Percentiles rank a stretch among this genome's conserved stretches.
Conservation (phyloP, 148 eudicot species). For the Polygonum maritimum region DNA sequence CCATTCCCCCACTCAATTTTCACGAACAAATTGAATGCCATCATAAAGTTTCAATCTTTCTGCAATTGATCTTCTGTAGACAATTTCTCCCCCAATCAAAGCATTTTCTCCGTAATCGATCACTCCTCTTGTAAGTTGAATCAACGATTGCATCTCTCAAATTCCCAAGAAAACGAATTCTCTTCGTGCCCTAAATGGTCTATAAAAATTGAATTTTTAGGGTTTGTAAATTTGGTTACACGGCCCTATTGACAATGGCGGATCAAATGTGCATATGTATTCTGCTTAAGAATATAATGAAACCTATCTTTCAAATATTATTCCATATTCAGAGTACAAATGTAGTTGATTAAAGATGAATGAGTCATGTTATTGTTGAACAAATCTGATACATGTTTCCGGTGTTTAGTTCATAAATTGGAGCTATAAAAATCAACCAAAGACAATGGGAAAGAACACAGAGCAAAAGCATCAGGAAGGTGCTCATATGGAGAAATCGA, state of each 20-base stretch:
- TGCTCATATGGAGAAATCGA: conserved; percentile 16
- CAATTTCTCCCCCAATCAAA: background rate
- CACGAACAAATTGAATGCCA: background rate
- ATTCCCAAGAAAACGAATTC: background rate
- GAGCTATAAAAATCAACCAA: background rate
- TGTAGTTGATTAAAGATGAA: no score
- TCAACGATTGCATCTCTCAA: background rate
- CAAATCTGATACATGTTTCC: background rate
- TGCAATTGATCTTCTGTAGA: background rate
- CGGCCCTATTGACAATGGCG: background rate
- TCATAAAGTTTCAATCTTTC: background rate
- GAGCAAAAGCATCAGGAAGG: conserved; percentile 15
- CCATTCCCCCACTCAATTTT: background rate
- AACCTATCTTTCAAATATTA: no score
- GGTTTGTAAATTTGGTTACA: background rate
- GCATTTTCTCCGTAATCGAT: background rate
- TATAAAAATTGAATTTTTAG: no score
- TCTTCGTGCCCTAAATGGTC: background rate
- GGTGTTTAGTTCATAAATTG: background rate
- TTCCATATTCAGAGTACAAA: no score
- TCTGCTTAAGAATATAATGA: background rate
- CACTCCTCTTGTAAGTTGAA: background rate
- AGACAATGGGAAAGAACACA: conserved; percentile 34
- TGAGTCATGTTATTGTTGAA: background rate
- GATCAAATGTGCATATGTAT: background rate